A percentile compares a stretch with the other conserved stretches of the same genome.
These are phyloP conservation scores for Fusarium sarcochroum DNA, from an alignment of 2,329 filamentous ascomycete species.

Conservation along the genomic window DNA sequence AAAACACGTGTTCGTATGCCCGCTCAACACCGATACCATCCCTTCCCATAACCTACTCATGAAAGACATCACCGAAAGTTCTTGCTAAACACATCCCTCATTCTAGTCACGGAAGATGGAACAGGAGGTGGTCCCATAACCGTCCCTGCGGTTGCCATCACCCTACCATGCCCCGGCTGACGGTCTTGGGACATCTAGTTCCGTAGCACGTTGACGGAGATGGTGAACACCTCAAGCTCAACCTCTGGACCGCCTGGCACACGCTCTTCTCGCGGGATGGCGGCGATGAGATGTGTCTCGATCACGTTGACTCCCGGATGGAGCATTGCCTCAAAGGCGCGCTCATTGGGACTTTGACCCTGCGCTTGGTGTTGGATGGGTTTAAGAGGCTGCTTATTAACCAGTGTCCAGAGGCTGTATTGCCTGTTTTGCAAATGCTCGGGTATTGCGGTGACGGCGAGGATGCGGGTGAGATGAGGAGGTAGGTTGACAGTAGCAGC, in stretches of 20 bases:
- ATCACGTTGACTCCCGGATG: conserved; percentile 82
- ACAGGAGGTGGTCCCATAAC: conserved; percentile 2
- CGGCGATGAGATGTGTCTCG: conserved; percentile 82
- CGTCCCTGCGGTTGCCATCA: neutral
- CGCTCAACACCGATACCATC: conserved; percentile 30
- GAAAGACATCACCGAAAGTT: conserved; percentile 11
- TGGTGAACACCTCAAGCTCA: conserved; percentile 83
- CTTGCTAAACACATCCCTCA: neutral
- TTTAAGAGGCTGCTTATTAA: conserved; percentile 75
- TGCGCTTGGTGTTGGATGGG: conserved; percentile 63
- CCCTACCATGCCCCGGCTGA: conserved; percentile 21
- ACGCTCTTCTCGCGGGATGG: conserved; percentile 72
- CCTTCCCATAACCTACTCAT: conserved; percentile 22
- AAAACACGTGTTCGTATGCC: conserved; percentile 5
- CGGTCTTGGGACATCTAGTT: conserved; percentile 48
- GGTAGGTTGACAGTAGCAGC: conserved; percentile 80
- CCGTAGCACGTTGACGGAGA: conserved; percentile 79
- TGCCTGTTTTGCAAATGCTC: conserved; percentile 75
- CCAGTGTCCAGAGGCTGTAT: conserved; percentile 81
- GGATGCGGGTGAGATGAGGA: conserved; percentile 76
- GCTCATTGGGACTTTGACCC: conserved; percentile 70
- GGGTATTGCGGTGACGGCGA: conserved; percentile 77
- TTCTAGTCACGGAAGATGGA: neutral
- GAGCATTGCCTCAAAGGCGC: conserved; percentile 82
- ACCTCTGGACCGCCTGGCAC: conserved; percentile 71